Evolutionary conservation across 202 grass and related monocot genomes (phyloP).

Genomic region (Carex sylvatica): DNA sequence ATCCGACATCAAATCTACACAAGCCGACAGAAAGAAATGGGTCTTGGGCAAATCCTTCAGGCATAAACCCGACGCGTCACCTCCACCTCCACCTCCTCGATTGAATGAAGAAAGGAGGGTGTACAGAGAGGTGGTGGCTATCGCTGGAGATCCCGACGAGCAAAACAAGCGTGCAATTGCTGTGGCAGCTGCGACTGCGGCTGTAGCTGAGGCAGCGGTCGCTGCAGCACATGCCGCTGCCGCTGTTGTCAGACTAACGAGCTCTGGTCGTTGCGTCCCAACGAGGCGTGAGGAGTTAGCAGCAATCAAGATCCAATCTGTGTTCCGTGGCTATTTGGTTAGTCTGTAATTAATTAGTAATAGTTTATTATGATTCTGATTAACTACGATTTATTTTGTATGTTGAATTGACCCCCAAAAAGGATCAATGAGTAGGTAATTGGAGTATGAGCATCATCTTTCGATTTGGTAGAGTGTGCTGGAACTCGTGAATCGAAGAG

Average conservation of each 20-base stretch:
- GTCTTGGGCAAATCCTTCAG: slow-evolving; percentile 32
- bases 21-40: slow-evolving; percentile 8
- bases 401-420: too few relatives aligned
- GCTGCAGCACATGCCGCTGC: slow-evolving; percentile 35
- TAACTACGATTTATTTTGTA: too few relatives aligned
- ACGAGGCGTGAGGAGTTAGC: slow-evolving; percentile 13
- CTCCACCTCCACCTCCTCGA: not conserved
- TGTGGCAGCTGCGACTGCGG: slow-evolving; percentile 41
- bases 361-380: too few relatives aligned
- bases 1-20: not conserved
- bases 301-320: slow-evolving; percentile 36
- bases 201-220: slow-evolving; percentile 40
- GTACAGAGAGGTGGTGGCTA: too few relatives aligned
- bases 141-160: slow-evolving; percentile 21
- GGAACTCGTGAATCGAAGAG: too few relatives aligned
- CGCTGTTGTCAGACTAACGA: slow-evolving; percentile 37
- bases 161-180: slow-evolving; percentile 51
- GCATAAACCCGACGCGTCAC: slow-evolving; percentile 17
- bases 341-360: not conserved
- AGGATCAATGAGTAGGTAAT: too few relatives aligned
- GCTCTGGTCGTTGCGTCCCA: slow-evolving; percentile 26
- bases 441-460: too few relatives aligned
- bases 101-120: not conserved
- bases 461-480: too few relatives aligned
- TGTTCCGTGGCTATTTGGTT: slow-evolving; percentile 51